These are phyloP conservation scores for Boletus rubescentipes DNA, from an alignment of 768 basidiomycete species.

Conservation along the genomic window DNA sequence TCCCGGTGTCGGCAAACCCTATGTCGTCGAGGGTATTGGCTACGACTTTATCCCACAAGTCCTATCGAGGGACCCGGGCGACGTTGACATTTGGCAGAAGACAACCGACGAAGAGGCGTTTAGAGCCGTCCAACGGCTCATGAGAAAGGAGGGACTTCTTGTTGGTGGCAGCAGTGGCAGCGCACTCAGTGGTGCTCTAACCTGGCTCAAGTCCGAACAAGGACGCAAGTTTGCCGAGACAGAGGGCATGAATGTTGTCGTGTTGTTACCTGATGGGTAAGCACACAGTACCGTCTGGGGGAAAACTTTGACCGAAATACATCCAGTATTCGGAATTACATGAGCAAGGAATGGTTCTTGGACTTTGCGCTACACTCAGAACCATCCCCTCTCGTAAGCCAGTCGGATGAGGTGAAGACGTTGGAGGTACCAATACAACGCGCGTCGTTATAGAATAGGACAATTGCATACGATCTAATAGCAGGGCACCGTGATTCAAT, in stretches of 20 bases:
- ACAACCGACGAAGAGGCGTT: constrained; percentile 81
- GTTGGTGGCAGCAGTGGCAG: constrained; percentile 95
- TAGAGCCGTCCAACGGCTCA: constrained; percentile 67
- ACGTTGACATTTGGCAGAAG: constrained; percentile 85
- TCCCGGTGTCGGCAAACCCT: constrained; percentile 45
- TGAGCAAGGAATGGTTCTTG: constrained; percentile 92
- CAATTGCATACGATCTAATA: background rate
- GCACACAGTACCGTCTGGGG: constrained; percentile 18
- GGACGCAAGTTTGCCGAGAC: constrained; percentile 64
- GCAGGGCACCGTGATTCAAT: background rate
- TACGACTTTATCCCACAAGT: constrained; percentile 93
- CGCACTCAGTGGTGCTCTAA: constrained; percentile 71
- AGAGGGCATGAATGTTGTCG: constrained; percentile 81
- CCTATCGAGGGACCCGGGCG: constrained; percentile 57
- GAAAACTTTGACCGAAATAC: background rate
- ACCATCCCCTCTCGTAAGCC: constrained; percentile 43
- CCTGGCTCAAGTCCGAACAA: constrained; percentile 71
- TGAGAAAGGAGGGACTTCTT: constrained; percentile 83
- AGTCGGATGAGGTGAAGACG: background rate
- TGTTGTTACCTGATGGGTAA: constrained; percentile 88
- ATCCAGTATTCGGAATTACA: constrained; percentile 84
- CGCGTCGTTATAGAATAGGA: constrained; percentile 5
- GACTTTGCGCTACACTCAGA: constrained; percentile 58
- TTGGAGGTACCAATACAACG: constrained; percentile 6
- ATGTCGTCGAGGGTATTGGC: constrained; percentile 95